phyloP scores from a whole-genome alignment of 108 stramenopile species.

The Epithemia pelagica region DNA sequence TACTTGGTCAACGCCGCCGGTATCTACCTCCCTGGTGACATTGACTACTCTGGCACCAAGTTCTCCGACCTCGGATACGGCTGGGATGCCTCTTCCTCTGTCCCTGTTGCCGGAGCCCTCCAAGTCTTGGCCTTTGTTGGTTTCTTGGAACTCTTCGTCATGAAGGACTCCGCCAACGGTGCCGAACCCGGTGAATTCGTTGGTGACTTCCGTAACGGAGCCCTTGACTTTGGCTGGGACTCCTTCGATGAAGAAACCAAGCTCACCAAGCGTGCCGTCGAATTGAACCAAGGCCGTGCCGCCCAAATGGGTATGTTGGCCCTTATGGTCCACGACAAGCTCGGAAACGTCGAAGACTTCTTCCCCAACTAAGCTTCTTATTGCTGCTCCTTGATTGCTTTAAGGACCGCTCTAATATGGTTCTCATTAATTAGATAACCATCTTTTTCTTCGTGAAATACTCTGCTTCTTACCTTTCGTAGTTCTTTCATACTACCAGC shows the following conservation, averaged over 20 bases:
- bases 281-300: no score
- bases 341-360: slow-evolving; percentile 26
- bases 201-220: slow-evolving; percentile 78
- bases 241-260: no score
- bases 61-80: slow-evolving; percentile 52
- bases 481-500: no score
- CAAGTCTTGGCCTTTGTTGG: slow-evolving; percentile 63
- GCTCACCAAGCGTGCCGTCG: no score
- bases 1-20: slow-evolving; percentile 21
- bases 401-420: no score
- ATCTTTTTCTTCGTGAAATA: no score
- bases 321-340: slow-evolving; percentile 54
- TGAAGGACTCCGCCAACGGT: slow-evolving; percentile 45
- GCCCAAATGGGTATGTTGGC: no score
- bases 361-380: slow-evolving; percentile 14
- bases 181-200: slow-evolving; percentile 39
- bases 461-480: no score
- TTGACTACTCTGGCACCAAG: slow-evolving; percentile 28
- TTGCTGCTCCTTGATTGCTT: no score
- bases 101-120: slow-evolving; percentile 43
- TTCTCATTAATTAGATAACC: no score
- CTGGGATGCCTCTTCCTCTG: slow-evolving; percentile 34
- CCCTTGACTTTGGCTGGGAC: no score
- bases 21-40: slow-evolving; percentile 54
- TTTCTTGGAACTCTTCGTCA: slow-evolving; percentile 57